Base-by-base conservation (phyloP, 257 asterid genomes). In the Solanum habrochaites region DNA sequence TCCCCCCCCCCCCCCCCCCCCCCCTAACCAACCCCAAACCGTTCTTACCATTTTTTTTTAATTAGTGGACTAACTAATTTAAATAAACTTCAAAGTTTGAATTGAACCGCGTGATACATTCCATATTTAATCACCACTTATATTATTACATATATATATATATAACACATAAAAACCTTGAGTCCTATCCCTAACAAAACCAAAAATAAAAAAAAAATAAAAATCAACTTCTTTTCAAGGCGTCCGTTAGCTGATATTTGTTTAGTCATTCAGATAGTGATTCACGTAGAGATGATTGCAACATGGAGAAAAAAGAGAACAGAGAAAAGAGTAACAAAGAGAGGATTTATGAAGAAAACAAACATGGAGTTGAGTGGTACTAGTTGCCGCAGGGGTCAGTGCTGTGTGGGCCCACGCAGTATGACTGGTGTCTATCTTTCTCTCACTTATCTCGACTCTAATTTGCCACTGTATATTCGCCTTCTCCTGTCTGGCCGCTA, bases 251-350 rank as follows among this genome's bases (percentile, higher is more conserved):
- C 32, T 64, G 1, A 8, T 62, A 10, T 62, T 62, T 64, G 16
- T 64, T 64, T 64, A 64, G 70, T 64, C 70, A 11, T 64, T 64
- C 32, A 11, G 70, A n/a, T 64, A 62, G 70, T 11, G 32, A 64
- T 1, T n/a, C 4, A 7, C 20, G 11, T 27, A 11, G 35, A 87
- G 29, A 88, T 91, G 93, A 60, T 91, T 47, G 87, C 74, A 7
- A 60, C 90, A 23, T 91, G 93, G 93, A 87, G 89, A 81, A 88
- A 85, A 87, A 87, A 88, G 31, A 85, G 75, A 47, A 80, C 87
- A 91, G 89, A 85, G 87, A 85, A 42, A 85, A 49, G 3, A 73
- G 78, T 27, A 3, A 20, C 49, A 67, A 62, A 42, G 86, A 83
- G 72, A 75, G 85, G 29, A 69, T 23, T 78, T 18, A 21, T 80